Base-by-base conservation (phyloP, 2,329 filamentous ascomycete genomes). In the Pyrenophora graminea region DNA sequence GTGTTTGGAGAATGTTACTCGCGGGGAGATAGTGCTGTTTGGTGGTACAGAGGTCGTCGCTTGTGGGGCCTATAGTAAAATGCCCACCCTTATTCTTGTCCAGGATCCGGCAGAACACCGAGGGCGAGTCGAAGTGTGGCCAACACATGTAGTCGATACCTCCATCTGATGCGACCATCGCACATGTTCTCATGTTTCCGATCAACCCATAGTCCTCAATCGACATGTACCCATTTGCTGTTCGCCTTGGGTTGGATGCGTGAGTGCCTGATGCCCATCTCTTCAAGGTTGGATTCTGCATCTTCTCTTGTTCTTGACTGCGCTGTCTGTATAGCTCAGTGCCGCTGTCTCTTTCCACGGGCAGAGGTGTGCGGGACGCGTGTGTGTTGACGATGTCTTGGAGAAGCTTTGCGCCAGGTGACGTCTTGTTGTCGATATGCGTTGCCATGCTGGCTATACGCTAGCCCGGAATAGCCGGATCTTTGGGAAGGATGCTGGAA, bases 1-100 rank as follows among this genome's bases (percentile, higher is more conserved):
- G 80, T 1, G 89, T 91, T 69, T 90, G 86, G 2, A 91, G 77
- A 52, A 91, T 86, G 62, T 89, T 90, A 40, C 86, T 87, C 8
- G 85, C 88, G 0, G 88, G 87, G 2, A 91, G 79, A 63, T 91
- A 91, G 66, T 89, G 85, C 73, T 91, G 88, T 70, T 91, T 91
- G 31, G 85, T 90, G 2, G 87, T 89, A 62, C 80, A 85, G 6
- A 75, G 75, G 21, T 81, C 68, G 8, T 77, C 70, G 1, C 74
- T 59, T 2, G 80, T 78, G 18, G 77, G 77, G 12, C 58, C 64
- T 59, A 91, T 87, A 58, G 80, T 85, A 71, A 90, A 91, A 69
- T 87, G 83, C 0, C 88, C 89, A 19, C 89, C 88, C 66, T 87
- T 90, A 61, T 88, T 77, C 65, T 88, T 87, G 72, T 91, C 88